Base-by-base conservation (phyloP, 2,329 filamentous ascomycete species). In the Acrodontium crateriforme region DNA sequence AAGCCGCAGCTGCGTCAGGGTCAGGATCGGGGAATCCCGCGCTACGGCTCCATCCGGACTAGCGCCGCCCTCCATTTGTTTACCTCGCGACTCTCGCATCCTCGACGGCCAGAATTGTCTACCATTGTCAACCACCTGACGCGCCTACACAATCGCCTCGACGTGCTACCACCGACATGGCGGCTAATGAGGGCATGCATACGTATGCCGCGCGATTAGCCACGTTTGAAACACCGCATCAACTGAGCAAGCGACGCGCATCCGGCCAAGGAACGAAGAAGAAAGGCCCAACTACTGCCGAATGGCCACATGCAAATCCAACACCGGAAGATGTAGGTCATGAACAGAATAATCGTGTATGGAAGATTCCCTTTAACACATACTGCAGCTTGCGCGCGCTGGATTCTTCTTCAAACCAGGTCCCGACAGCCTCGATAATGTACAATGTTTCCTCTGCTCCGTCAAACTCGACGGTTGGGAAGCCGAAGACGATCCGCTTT, bases 401-500 rank as follows among this genome's bases (percentile, higher is more conserved):
- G 89, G 89, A 19, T 93, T 98, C 59, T 89, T 78, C 58, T 95
- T 82, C 58, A 71, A 75, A 35, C 87, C 89, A 2, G 72, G 70
- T 9, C 64, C 71, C 28, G 67, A 71, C 25, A 80, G 74, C 46
- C 76, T 76, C 19, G 89, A 98, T 54, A 95, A 95, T 53, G 81
- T 81, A 25, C 70, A 73, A 41, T 98, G 89, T 54, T 95, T 91
- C 54, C 65, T 84, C 19, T 98, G 89, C 58, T 63, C 73, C 37
- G 79, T 82, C 50, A 72, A 76, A 30, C 67, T 98, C 9, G 84
- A 91, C 50, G 85, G 84, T 34, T 98, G 89, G 89, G 87, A 95
- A 46, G 67, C 76, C 20, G 73, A 75, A 13, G 89, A 98, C 49
- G 71, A 83, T 35, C 82, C 89, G 0, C 62, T 91, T 4, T 65